Evolutionary conservation across 179 eudicot genomes (phyloP).

Genomic region (Beta lomatogona): DNA sequence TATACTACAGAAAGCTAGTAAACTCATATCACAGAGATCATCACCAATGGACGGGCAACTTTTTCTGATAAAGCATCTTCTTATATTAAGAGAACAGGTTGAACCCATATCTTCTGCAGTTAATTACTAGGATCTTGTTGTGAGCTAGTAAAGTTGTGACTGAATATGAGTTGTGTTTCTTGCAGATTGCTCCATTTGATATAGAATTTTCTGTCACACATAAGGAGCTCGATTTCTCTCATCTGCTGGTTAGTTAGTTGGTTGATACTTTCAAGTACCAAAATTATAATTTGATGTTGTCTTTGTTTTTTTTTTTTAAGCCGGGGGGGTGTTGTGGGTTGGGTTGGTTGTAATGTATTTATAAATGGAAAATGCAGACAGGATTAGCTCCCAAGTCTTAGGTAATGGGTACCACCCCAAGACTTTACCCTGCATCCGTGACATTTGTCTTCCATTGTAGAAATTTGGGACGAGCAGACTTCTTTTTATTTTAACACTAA

Average conservation of each 20-base stretch:
- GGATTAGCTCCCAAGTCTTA: not conserved
- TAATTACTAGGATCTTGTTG: not conserved
- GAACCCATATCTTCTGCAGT: not conserved
- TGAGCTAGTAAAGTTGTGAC: constrained; percentile 11
- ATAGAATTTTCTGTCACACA: constrained; percentile 97
- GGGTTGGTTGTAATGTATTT: not conserved
- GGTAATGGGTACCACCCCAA: no score
- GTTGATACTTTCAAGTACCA: constrained; percentile 8
- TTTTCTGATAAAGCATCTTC: constrained; percentile 90
- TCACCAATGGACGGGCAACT: constrained; percentile 92
- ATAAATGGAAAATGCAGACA: not conserved
- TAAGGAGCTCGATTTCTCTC: constrained; percentile 98
- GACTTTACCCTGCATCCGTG: no score
- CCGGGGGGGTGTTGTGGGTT: no score
- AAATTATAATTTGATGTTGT: not conserved
- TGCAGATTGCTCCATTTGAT: constrained; percentile 98
- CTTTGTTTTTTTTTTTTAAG: not conserved
- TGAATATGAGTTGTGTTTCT: constrained; percentile 33
- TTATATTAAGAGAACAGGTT: constrained; percentile 93
- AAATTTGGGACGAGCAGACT: no score
- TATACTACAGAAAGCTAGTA: constrained; percentile 85
- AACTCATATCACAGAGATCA: constrained; percentile 71
- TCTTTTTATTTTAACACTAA: no score
- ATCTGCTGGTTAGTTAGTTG: constrained; percentile 88
- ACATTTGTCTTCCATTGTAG: no score